Conservation (phyloP, 2,329 filamentous ascomycete genomes). For the Clonostachys rosea region DNA sequence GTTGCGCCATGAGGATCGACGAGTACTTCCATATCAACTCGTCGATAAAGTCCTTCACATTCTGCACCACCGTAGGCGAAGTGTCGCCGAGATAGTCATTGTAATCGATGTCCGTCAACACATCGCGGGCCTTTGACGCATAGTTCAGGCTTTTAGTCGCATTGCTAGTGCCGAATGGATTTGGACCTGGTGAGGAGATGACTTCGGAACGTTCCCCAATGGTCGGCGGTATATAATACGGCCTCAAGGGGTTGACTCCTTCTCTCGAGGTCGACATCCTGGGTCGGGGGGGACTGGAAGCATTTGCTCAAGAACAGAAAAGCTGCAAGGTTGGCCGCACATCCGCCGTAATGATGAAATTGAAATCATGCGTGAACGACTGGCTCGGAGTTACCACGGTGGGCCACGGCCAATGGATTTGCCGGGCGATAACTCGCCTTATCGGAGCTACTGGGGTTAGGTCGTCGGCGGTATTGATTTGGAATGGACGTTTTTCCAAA, state of each 20-base stretch:
- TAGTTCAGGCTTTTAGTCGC: constrained; percentile 25
- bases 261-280: constrained; percentile 39
- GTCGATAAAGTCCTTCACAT: constrained; percentile 73
- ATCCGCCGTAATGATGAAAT: constrained; percentile 10
- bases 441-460: constrained; percentile 13
- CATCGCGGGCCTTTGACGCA: constrained; percentile 66
- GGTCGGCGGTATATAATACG: constrained; percentile 64
- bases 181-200: constrained; percentile 30
- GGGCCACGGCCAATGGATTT: constrained; percentile 27
- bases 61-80: constrained; percentile 70
- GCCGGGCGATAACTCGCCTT: constrained; percentile 19
- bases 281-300: constrained; percentile 13
- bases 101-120: constrained; percentile 89
- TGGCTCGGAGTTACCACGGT: constrained; percentile 2
- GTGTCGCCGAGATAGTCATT: constrained; percentile 77
- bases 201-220: constrained; percentile 40
- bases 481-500: too few species aligned
- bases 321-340: constrained; percentile 3
- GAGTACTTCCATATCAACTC: constrained; percentile 90
- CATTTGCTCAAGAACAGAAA: constrained; percentile 14
- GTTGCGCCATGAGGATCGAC: constrained; percentile 83
- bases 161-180: constrained; percentile 29
- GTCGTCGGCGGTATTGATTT: neutral
- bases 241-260: constrained; percentile 59
- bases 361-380: constrained; percentile 3